Evolutionary conservation across 1,284 basidiomycete species (phyloP), one percentile per base, ranked within the genome.

Genomic region (Lentinula novae-zelandiae): DNA sequence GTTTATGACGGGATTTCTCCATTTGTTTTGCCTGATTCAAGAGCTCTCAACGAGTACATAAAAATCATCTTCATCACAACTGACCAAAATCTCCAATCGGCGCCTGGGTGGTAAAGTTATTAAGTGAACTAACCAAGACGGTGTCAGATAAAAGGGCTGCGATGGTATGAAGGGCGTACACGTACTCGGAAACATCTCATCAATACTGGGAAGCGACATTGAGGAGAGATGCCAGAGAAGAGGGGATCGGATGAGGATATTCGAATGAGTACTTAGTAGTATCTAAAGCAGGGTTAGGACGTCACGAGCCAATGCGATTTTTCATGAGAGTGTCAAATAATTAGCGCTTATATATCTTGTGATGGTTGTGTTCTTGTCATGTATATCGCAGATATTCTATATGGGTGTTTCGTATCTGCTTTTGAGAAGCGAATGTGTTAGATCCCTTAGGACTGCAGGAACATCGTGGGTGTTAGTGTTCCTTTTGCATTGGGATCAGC

Each of bases 121-220:
- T 20, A 73, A 65, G 62, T 73, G 69, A 59, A 73, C 72, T 73
- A 39, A 34, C 12, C 12, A 33, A 31, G 5, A 12, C 12, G 9
- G 13, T 27, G 8, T 20, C n/a, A 17, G 50, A 46, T 39, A 60
- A 44, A 40, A 27, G 34, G 9, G 7, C 50, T 57, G 20, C 50
- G 58, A 57, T 58, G 7, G n/a, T 51, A 42, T 40, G 39, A 53
- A 63, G 36, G 53, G 7, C 53, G 27, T 27, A 42, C 17, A 65
- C 74, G 38, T 66, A 79, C 82, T 81, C 51, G 83, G 82, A 65
- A 84, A 84, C 75, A 84, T 80, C 60, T 82, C 82, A 22, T 80
- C 75, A 51, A 84, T 84, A 65, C 81, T 79, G n/a, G 83, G 82
- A 46, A 84, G 71, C 1, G 76, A 75, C 5, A 79, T 70, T 0